Evolutionary conservation across 768 basidiomycete species (phyloP), one percentile per base, ranked within the genome.

Genomic region (Hypholoma fasciculare): DNA sequence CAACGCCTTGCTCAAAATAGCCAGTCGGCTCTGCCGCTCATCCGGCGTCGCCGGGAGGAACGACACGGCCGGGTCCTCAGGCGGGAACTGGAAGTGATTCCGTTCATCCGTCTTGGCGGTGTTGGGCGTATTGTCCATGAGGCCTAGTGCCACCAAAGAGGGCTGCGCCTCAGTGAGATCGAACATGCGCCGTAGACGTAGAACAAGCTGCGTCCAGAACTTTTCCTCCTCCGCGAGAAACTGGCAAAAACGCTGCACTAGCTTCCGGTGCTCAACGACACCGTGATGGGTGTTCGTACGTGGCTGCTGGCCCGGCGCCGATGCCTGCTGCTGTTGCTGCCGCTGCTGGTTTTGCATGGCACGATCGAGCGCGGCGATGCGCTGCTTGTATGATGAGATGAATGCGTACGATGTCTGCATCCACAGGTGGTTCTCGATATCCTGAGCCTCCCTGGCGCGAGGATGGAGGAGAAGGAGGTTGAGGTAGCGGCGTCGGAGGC

Each of bases 141-240:
- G 82, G 7, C 81, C 82, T 6, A 94, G 83, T 7, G 78, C 69
- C 16, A 78, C 68, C 37, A 95, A 80, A 26, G 82, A 76, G 4
- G 83, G 72, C 9, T 79, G 76, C 1, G 86, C 88, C 63, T 90
- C 86, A 39, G 82, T 77, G n/a, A 95, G 78, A 4, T 72, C 80
- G 60, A 91, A 94, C 8, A 87, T 79, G 56, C 87, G 83, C 47
- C 87, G 86, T 61, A 95, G 77, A 37, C 94, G 84, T 49, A 86
- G 75, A 46, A 95, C 79, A 17, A 98, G 80, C 58, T 87, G 84
- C 27, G 82, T 84, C 90, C 95, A 99, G 72, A 96, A 97, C 65
- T 87, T 89, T 69, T 96, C 92, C 71, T 99, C 96, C 34, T 90
- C 87, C 0, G 87, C 82, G 13, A 99, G 83, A 69, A 95, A 97